Evolutionary conservation across 2,329 filamentous ascomycete species (phyloP).

Genomic region (Aureobasidium sp.): DNA sequence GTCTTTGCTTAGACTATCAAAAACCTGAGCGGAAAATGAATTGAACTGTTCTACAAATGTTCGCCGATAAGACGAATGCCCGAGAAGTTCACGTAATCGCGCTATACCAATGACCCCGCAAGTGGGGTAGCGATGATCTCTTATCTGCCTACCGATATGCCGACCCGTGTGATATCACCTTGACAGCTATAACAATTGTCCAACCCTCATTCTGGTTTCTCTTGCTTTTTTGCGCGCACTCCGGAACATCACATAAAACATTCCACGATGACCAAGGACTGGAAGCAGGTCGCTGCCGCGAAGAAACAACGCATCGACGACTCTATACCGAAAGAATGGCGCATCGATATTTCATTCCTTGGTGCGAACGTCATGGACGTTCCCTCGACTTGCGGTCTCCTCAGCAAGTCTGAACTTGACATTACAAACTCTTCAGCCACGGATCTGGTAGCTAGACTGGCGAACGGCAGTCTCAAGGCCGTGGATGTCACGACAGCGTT

Average conservation of each 20-base stretch:
- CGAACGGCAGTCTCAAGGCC: slow-evolving; percentile 36
- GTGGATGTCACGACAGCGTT: slow-evolving; percentile 43
- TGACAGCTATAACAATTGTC: not conserved
- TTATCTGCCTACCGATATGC: not conserved
- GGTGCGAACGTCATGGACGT: slow-evolving; percentile 3
- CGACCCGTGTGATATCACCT: not conserved
- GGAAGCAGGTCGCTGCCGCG: not conserved
- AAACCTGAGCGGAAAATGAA: too few relatives aligned
- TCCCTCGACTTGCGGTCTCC: not conserved
- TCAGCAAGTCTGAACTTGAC: slow-evolving; percentile 9
- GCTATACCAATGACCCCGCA: slow-evolving; percentile 3
- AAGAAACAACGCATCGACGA: slow-evolving; percentile 20
- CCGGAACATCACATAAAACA: not conserved
- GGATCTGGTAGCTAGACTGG: not conserved
- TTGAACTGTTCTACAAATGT: too few relatives aligned
- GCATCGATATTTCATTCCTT: slow-evolving; percentile 40
- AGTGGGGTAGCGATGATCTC: not conserved
- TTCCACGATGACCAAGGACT: not conserved
- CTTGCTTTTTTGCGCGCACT: not conserved
- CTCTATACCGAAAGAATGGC: slow-evolving; percentile 54
- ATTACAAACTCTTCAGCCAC: slow-evolving; percentile 15
- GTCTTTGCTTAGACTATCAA: too few relatives aligned
- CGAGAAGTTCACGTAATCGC: not conserved
- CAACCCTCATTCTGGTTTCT: not conserved
- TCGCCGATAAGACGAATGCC: not conserved